These are phyloP conservation scores for Elsinoe australis DNA, from an alignment of 2,329 filamentous ascomycete genomes.

Conservation along the genomic window DNA sequence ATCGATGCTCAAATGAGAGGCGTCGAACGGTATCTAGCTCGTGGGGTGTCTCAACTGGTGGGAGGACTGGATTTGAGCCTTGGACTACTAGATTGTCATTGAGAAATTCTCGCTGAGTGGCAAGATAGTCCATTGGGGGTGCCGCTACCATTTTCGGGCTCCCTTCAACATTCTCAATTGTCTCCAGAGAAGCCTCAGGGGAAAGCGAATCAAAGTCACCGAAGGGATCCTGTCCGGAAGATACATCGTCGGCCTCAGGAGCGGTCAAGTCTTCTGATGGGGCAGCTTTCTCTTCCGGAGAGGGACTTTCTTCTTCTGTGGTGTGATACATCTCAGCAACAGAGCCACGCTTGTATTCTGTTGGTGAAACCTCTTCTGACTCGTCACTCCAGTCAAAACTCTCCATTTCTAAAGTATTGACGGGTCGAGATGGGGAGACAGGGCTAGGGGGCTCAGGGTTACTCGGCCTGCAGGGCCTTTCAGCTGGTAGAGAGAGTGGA, in stretches of 20 bases:
- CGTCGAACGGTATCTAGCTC: not conserved
- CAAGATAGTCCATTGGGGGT: too few species aligned
- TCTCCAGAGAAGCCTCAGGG: too few species aligned
- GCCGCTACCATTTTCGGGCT: too few species aligned
- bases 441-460: not conserved
- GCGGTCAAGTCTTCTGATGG: not conserved
- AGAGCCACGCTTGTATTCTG: not conserved
- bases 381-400: constrained; percentile 7
- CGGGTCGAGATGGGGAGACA: not conserved
- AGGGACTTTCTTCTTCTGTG: not conserved
- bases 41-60: not conserved
- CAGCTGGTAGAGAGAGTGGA: not conserved
- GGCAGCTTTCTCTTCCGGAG: not conserved
- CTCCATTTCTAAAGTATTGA: not conserved
- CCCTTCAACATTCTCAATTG: too few species aligned
- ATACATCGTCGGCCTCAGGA: too few species aligned
- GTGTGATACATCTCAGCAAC: not conserved
- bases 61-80: not conserved
- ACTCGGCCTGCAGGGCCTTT: not conserved
- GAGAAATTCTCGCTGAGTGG: not conserved
- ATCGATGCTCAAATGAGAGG: too few species aligned
- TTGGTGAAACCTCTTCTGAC: not conserved
- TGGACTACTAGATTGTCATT: not conserved
- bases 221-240: not conserved
- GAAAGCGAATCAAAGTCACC: not conserved